These are phyloP conservation scores for Blastocystis sp. DNA, from an alignment of 352 stramenopile genomes.

Conservation along the genomic window DNA sequence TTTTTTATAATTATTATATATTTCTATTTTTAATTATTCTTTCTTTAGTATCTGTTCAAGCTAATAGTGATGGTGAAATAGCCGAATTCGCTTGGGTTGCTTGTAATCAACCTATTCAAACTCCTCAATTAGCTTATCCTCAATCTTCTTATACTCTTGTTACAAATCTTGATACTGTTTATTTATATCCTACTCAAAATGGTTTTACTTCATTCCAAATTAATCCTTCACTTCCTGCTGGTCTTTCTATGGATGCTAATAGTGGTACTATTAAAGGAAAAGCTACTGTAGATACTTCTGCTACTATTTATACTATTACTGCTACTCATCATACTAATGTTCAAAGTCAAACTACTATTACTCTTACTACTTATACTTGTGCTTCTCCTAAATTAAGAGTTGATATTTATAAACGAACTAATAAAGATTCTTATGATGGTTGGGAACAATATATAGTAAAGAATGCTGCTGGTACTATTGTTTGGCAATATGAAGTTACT, in stretches of 20 bases:
- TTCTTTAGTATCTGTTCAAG: too few relatives aligned
- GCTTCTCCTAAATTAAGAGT: not conserved
- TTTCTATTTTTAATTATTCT: too few relatives aligned
- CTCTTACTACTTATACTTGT: not conserved
- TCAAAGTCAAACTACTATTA: not conserved
- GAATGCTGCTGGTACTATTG: too few relatives aligned
- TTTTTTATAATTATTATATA: too few relatives aligned
- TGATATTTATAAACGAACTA: too few relatives aligned
- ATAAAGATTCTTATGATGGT: too few relatives aligned
- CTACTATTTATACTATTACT: not conserved
- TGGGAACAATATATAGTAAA: too few relatives aligned
- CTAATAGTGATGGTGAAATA: too few relatives aligned
- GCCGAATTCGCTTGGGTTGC: not conserved
- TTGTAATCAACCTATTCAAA: conserved; percentile 2
- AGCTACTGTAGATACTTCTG: not conserved
- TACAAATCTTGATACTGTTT: not conserved
- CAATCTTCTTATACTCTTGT: not conserved
- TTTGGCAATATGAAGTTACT: too few relatives aligned
- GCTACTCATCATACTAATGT: not conserved
- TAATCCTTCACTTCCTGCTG: not conserved
- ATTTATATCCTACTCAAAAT: not conserved
- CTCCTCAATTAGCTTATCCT: not conserved
- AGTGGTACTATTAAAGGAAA: not conserved
- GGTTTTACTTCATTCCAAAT: not conserved
- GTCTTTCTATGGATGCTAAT: not conserved